Conservation (phyloP, 2,329 filamentous ascomycete genomes). For the Fusarium sp. region DNA sequence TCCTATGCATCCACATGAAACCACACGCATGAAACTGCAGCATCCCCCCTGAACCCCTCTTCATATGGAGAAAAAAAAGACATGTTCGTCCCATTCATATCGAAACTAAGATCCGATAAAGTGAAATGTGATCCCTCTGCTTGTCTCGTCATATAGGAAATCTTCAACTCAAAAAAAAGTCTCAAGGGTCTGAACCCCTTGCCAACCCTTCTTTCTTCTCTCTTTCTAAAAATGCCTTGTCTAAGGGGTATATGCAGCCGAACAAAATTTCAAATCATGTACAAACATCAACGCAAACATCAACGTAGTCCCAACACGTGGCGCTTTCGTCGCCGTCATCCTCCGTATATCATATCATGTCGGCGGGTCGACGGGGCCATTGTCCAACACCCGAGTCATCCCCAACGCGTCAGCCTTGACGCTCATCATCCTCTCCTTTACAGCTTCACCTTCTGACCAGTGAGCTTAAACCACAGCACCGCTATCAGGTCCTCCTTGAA, state of each 20-base stretch:
- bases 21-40: slow-evolving; percentile 30
- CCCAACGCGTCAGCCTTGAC: slow-evolving; percentile 1
- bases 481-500: slow-evolving; percentile 77
- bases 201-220: slow-evolving; percentile 1
- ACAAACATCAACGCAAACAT: slow-evolving; percentile 29
- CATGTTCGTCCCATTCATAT: slow-evolving; percentile 7
- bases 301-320: slow-evolving; percentile 9
- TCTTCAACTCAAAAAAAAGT: slow-evolving; percentile 3
- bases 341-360: slow-evolving; percentile 30
- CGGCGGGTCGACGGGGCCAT: slow-evolving; percentile 13
- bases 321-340: slow-evolving; percentile 23
- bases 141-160: background rate
- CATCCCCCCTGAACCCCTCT: slow-evolving; percentile 12
- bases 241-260: slow-evolving; percentile 40
- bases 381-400: slow-evolving; percentile 7
- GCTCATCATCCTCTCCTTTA: slow-evolving; percentile 46
- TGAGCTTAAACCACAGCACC: slow-evolving; percentile 72
- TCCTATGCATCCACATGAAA: slow-evolving; percentile 3
- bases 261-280: slow-evolving; percentile 33
- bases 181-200: slow-evolving; percentile 2
- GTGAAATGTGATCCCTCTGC: background rate
- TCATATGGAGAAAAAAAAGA: slow-evolving; percentile 23
- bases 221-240: slow-evolving; percentile 38
- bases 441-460: slow-evolving; percentile 70
- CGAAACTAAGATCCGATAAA: slow-evolving; percentile 3